These are phyloP conservation scores for Naumovozyma dairenensis DNA, from an alignment of 805 yeast species.

Conservation along the genomic window DNA sequence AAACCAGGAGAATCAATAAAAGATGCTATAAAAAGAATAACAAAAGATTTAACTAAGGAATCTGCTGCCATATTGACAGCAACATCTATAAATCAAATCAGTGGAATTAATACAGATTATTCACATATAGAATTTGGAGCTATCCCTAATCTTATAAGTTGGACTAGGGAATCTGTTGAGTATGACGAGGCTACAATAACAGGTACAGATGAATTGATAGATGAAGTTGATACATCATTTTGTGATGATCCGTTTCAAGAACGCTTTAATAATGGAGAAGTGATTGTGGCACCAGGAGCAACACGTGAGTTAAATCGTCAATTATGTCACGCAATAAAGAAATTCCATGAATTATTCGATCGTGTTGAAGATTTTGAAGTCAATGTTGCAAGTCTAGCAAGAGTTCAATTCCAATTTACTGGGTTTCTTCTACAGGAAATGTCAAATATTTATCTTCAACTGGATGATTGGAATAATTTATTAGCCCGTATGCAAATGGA, in stretches of 20 bases:
- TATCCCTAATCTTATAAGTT: conserved; percentile 21
- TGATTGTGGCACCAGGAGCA: conserved; percentile 22
- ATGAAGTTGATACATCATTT: conserved; percentile 21
- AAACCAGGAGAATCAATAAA: conserved; percentile 21
- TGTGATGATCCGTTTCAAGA: conserved; percentile 27
- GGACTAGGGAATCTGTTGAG: conserved; percentile 9
- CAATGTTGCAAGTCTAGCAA: conserved; percentile 29
- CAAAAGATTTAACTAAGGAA: conserved; percentile 23
- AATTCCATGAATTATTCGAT: conserved; percentile 25
- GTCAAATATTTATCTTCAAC: conserved; percentile 25
- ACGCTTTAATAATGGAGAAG: conserved; percentile 17
- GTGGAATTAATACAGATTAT: conserved; percentile 23
- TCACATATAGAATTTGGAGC: conserved; percentile 25
- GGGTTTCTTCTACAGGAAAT: conserved; percentile 28
- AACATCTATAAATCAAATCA: conserved; percentile 24
- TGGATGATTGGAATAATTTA: conserved; percentile 27
- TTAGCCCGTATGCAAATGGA: conserved; percentile 20
- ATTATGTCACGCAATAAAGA: conserved; percentile 25
- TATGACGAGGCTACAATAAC: conserved; percentile 7
- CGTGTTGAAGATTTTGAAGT: conserved; percentile 29
- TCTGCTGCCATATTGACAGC: conserved; percentile 30
- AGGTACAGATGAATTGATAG: conserved; percentile 15
- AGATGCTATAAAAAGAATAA: conserved; percentile 22
- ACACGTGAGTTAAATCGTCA: conserved; percentile 22
- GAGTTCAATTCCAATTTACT: conserved; percentile 29